These are phyloP conservation scores for Talaromyces nanjingensis DNA, from an alignment of 495 filamentous ascomycete genomes.

Conservation along the genomic window DNA sequence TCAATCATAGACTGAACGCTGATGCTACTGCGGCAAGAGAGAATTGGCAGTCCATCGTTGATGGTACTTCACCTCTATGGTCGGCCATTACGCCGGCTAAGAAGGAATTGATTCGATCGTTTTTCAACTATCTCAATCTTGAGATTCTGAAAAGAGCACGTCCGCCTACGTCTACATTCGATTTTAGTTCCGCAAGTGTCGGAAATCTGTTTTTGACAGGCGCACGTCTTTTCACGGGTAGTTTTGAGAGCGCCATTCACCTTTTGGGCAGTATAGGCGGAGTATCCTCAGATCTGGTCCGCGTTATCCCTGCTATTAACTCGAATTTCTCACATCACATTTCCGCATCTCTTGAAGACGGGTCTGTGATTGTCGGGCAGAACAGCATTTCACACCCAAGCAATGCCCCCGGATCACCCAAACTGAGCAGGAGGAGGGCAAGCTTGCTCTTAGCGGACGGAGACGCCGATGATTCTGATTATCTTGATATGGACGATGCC, in stretches of 20 bases:
- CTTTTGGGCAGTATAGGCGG: conserved; percentile 73
- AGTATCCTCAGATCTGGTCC: conserved; percentile 60
- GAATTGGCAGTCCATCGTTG: conserved; percentile 89
- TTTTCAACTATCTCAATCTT: conserved; percentile 79
- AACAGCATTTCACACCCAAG: conserved; percentile 88
- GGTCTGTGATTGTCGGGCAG: conserved; percentile 78
- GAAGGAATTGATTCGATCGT: conserved; percentile 83
- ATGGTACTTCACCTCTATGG: conserved; percentile 73
- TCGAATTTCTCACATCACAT: conserved; percentile 94
- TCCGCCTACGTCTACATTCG: conserved; percentile 68
- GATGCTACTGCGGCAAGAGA: conserved; percentile 30
- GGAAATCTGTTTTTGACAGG: conserved; percentile 91
- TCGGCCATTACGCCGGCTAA: conserved; percentile 69
- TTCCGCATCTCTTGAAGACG: conserved; percentile 69
- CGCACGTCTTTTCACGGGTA: conserved; percentile 72
- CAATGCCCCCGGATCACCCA: conserved; percentile 27
- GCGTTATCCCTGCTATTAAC: conserved; percentile 85
- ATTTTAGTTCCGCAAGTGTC: conserved; percentile 83
- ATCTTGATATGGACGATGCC: conserved; percentile 45
- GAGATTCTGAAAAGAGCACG: conserved; percentile 85
- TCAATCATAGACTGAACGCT: conserved; percentile 74
- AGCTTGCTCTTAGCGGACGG: conserved; percentile 38
- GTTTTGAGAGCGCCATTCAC: conserved; percentile 76
- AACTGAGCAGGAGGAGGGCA: conserved; percentile 14
- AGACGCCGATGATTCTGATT: conserved; percentile 53